A percentile compares a stretch with the other conserved stretches of the same genome.
phyloP scores from a whole-genome alignment of 2,329 filamentous ascomycete genomes.

The Fusarium marasasianum region DNA sequence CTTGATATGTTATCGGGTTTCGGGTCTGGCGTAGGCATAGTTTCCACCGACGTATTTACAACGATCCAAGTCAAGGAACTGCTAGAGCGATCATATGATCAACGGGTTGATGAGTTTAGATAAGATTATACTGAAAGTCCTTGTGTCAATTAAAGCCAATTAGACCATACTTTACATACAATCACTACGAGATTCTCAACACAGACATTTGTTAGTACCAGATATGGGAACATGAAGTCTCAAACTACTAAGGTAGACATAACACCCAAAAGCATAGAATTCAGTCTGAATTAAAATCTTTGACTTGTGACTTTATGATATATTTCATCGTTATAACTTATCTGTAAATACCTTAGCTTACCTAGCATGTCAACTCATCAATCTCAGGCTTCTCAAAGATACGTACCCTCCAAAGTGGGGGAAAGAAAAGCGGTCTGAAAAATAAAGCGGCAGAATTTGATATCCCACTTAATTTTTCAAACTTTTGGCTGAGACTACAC shows the following conservation, averaged over 20 bases:
- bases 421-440: slow-evolving; percentile 45
- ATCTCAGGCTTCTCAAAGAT: background rate
- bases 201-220: background rate
- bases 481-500: slow-evolving; percentile 26
- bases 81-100: background rate
- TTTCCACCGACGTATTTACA: background rate
- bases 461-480: slow-evolving; percentile 53
- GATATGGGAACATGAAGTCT: background rate
- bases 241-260: background rate
- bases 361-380: background rate
- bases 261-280: too few relatives aligned
- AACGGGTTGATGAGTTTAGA: background rate
- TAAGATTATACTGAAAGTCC: background rate
- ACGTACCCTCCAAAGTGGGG: slow-evolving; percentile 33
- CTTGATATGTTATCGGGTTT: slow-evolving; percentile 20
- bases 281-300: background rate
- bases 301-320: background rate
- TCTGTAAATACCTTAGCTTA: background rate
- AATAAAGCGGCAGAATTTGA: slow-evolving; percentile 49
- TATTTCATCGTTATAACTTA: background rate
- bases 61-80: background rate
- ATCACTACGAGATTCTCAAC: background rate
- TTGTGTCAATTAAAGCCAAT: background rate
- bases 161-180: too few relatives aligned
- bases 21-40: slow-evolving; percentile 20